These are phyloP conservation scores for Eragrostis tef DNA, from an alignment of 202 grass and related monocot species.

Conservation along the genomic window DNA sequence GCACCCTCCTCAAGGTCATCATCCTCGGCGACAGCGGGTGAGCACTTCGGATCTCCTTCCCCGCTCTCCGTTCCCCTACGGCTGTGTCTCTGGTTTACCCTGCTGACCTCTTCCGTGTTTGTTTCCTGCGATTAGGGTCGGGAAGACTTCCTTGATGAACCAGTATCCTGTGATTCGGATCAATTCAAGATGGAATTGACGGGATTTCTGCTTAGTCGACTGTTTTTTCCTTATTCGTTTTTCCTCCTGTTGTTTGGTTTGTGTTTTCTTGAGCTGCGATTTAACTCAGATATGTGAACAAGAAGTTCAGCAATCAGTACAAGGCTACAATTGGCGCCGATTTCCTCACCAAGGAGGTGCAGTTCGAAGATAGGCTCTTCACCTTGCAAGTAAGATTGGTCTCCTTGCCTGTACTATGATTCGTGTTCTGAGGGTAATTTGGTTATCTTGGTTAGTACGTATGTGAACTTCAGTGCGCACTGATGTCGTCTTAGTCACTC, in stretches of 20 bases:
- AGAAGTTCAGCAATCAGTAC: slow-evolving; percentile 99
- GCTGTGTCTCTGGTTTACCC: background rate
- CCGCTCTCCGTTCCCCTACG: background rate
- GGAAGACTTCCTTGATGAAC: slow-evolving; percentile 89
- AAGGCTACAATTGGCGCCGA: slow-evolving; percentile 96
- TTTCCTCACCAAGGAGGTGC: slow-evolving; percentile 97
- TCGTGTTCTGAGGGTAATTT: background rate
- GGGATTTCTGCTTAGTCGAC: background rate
- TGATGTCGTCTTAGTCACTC: background rate
- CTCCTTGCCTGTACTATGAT: background rate
- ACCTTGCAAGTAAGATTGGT: slow-evolving; percentile 69
- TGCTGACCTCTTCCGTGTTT: slow-evolving; percentile 5
- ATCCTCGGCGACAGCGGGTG: slow-evolving; percentile 99
- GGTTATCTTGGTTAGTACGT: background rate
- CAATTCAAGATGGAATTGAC: background rate
- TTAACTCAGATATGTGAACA: slow-evolving; percentile 86
- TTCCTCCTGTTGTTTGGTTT: background rate
- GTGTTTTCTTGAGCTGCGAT: slow-evolving; percentile 58
- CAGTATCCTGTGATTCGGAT: slow-evolving; percentile 66
- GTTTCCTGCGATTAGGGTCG: slow-evolving; percentile 60
- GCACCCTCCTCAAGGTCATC: slow-evolving; percentile 98
- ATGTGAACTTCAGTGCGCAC: background rate
- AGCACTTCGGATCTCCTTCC: slow-evolving; percentile 30
- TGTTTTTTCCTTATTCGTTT: background rate
- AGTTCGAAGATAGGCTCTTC: slow-evolving; percentile 87